Evolutionary conservation across 2,329 filamentous ascomycete species (phyloP).

Genomic region (Sporothrix curviconia): DNA sequence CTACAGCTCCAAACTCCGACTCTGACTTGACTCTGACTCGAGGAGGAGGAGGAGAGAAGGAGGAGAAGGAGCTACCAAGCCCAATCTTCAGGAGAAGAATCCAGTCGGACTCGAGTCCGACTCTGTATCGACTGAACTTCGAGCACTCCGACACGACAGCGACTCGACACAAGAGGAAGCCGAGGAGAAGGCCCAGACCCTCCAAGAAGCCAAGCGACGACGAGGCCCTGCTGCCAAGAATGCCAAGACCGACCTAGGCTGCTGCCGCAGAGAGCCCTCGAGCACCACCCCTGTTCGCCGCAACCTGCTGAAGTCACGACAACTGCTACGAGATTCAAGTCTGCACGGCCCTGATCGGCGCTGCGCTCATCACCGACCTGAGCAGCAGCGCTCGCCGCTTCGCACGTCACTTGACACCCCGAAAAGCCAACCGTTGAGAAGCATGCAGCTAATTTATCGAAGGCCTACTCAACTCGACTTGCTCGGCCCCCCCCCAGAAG

Average conservation of each 20-base stretch:
- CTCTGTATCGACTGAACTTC: too few species aligned
- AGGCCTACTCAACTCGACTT: constrained; percentile 35
- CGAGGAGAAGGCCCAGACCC: constrained; percentile 39
- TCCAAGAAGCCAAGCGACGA: constrained; percentile 61
- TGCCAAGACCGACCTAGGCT: constrained; percentile 53
- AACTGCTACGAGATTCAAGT: constrained; percentile 74
- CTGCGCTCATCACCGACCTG: constrained; percentile 77
- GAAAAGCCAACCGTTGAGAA: constrained; percentile 40
- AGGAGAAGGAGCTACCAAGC: constrained; percentile 25
- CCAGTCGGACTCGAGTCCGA: constrained; percentile 26
- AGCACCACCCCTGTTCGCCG: constrained; percentile 72
- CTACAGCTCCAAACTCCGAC: constrained; percentile 8
- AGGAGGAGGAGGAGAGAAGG: constrained; percentile 33
- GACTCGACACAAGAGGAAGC: constrained; percentile 27
- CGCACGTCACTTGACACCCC: constrained; percentile 77
- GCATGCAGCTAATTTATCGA: constrained; percentile 32
- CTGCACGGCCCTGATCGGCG: constrained; percentile 65
- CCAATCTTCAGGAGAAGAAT: background rate
- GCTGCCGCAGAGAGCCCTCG: constrained; percentile 17
- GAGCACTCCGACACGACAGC: too few species aligned
- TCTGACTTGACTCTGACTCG: too few species aligned
- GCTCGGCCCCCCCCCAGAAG: constrained; percentile 28
- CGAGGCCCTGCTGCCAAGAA: constrained; percentile 56
- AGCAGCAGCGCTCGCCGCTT: constrained; percentile 77
- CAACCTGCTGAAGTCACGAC: constrained; percentile 86